Base-by-base conservation (phyloP, 2,329 filamentous ascomycete genomes). In the Xenoacremonium recifei region DNA sequence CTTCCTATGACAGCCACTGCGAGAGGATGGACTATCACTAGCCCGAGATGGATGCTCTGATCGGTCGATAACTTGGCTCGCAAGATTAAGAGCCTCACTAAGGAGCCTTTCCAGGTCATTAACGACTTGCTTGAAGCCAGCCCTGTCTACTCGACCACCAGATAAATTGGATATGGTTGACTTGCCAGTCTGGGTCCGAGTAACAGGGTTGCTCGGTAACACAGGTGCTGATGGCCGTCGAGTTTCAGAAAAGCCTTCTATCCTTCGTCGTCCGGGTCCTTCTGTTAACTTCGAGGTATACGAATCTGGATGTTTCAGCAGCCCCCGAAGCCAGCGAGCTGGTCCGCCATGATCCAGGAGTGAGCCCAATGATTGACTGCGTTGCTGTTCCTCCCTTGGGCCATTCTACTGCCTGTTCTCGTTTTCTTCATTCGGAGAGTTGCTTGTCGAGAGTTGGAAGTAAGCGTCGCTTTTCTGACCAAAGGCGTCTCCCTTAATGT, bases 81-180 rank as follows among this genome's bases (percentile, higher is more conserved):
- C 72, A 31, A 76, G 55, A 2, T 63, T 56, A 7, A 76, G 50
- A 10, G 72, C 71, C 53, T 77, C 72, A 21, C 61, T 66, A 5
- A 77, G 52, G 15, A 77, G 64, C 18, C 66, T 60, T 44, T 77
- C 72, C 19, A 77, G 58, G 43, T 75, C 67, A 25, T 58, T 59
- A 25, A 73, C 59, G 3, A 67, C 63, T 5, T 53, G 60, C 32
- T 62, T 64, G 46, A 73, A 68, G 6, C 45, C 41, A 18, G 47
- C 21, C 3, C 54, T 51, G 29, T 65, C 59, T 21, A 63, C 45
- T 7, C 39, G 54, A 6, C 49, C 39, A 13, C 55, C 48, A n/a
- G 50, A 50, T 10, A 44, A 51, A 11, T 50, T 47, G 18, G 56
- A 54, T 7, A 50, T 29, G 6, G 40, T 37, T 13, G 55, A 53